Percentiles rank a stretch among this genome's conserved stretches.
Evolutionary conservation across 768 basidiomycete species (phyloP).

Genomic region (Inosperma sp.): DNA sequence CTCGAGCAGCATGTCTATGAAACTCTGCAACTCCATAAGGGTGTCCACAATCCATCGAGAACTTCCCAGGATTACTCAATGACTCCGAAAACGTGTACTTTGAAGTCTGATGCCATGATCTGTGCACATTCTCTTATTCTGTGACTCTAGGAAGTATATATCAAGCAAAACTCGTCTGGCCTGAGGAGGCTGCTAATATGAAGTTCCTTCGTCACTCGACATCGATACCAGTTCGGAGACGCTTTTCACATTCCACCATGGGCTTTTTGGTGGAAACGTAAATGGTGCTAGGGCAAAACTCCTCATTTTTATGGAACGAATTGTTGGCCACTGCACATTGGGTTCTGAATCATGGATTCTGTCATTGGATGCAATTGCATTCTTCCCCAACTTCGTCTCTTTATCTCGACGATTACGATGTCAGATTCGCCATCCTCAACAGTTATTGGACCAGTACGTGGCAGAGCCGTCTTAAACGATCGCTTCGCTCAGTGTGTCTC

Average conservation of each 20-base stretch:
- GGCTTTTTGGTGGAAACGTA: background rate
- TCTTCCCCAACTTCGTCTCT: constrained; percentile 1
- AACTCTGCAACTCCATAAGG: too few species aligned
- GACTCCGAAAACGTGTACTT: too few species aligned
- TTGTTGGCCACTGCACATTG: background rate
- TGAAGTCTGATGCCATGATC: too few species aligned
- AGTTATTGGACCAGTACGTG: background rate
- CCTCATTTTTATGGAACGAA: background rate
- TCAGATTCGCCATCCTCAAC: background rate
- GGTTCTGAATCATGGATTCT: background rate
- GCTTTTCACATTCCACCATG: background rate
- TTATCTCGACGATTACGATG: background rate
- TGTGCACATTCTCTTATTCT: too few species aligned
- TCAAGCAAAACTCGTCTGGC: background rate
- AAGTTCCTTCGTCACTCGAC: background rate
- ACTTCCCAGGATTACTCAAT: too few species aligned
- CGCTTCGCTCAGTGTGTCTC: background rate
- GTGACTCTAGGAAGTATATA: background rate
- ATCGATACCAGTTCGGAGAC: background rate
- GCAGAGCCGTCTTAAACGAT: background rate
- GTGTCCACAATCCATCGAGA: too few species aligned
- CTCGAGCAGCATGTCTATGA: too few species aligned
- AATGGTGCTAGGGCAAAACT: background rate
- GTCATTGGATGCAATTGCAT: background rate
- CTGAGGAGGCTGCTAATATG: background rate